Base-by-base conservation (phyloP, 257 asterid species). In the Solanum verrucosum region DNA sequence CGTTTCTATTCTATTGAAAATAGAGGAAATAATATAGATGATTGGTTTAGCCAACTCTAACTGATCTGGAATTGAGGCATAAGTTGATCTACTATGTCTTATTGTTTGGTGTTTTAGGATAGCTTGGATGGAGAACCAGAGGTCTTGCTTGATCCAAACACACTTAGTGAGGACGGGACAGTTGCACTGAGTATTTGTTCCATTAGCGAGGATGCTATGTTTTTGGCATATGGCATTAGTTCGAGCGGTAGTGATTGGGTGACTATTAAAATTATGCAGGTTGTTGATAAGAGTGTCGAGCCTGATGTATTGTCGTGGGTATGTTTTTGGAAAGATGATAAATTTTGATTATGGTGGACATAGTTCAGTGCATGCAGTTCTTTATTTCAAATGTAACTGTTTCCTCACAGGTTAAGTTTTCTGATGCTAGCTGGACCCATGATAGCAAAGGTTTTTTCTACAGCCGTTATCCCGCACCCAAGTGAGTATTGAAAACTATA, bases 201-300 rank as follows among this genome's bases (percentile, higher is more conserved):
- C 3, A 98, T 95, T 21, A 95, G 98, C 75, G 97, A 95, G 92
- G 99, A 97, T 93, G 98, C 98, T 37, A 94, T 94, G 86, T 92
- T 93, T 93, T 89, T 94, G 86, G 98, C 99, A 8, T 97, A 96
- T 87, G 98, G 96, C 60, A 92, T 93, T 91, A 96, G 96, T 94
- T 89, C 95, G 4, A 94, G 98, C 67, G 99, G 99, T 79, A 97
- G 99, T 49, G 99, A 97, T 91, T 97, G 99, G 99, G 96, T 95
- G 33, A 97, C 96, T 81, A 89, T 96, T 83, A 95, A 92, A 90
- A 96, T 97, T 65, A 90, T 95, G 94, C 90, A 91, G 74, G 88
- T 97, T 88, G 96, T 94, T 86, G 94, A 94, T 91, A 97, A 93
- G 92, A 90, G 59, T 44, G 89, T 83, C 16, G 93, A 90, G 93